These are phyloP conservation scores for Alternaria triticimaculans DNA, from an alignment of 2,329 filamentous ascomycete species.

Conservation along the genomic window DNA sequence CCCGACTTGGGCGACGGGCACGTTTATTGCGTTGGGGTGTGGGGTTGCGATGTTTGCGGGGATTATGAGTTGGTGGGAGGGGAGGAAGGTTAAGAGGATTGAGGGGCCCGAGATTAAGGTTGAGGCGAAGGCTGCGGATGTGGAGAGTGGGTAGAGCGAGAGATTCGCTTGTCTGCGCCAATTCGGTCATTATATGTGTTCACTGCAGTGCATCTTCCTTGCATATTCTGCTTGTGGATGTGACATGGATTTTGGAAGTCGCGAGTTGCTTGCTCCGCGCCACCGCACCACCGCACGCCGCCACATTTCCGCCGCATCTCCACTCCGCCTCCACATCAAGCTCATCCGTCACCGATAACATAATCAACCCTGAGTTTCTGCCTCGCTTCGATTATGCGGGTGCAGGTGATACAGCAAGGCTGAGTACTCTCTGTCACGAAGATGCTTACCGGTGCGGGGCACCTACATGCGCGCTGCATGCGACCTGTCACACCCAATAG, in stretches of 20 bases:
- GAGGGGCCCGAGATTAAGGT: constrained; percentile 30
- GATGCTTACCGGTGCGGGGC: background rate
- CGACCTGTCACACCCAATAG: no score
- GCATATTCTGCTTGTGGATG: background rate
- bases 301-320: no score
- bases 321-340: no score
- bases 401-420: background rate
- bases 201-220: background rate
- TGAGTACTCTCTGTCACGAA: background rate
- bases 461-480: background rate
- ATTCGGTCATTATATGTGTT: background rate
- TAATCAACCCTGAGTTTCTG: no score
- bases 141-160: background rate
- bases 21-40: constrained; percentile 75
- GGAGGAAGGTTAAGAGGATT: constrained; percentile 54
- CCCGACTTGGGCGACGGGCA: constrained; percentile 73
- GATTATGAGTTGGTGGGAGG: constrained; percentile 72
- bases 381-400: no score
- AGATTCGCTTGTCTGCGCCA: background rate
- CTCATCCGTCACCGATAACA: no score
- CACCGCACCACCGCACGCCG: no score
- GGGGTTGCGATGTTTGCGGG: constrained; percentile 72
- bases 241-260: background rate
- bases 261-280: background rate
- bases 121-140: background rate